Percentiles rank a stretch among this genome's conserved stretches.
Conservation (phyloP, 192 early-diverging fungal genomes). For the Lunasporangiospora selenospora region DNA sequence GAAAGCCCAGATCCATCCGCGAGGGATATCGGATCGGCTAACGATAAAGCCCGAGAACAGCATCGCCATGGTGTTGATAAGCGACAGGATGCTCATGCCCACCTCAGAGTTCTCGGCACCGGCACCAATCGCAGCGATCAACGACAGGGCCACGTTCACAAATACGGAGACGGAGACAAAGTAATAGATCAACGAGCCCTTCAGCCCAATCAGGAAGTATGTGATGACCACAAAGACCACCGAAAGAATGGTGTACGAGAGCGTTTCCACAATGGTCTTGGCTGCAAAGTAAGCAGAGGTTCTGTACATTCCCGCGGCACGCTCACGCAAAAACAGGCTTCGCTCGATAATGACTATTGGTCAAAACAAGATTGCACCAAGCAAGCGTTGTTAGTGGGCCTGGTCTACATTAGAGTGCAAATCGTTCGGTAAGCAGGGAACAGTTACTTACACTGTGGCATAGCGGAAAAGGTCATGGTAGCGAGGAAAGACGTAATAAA, state of each 20-base stretch:
- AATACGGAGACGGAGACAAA: slow-evolving; percentile 79
- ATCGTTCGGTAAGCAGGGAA: no score
- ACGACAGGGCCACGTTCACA: slow-evolving; percentile 76
- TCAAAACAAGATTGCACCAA: no score
- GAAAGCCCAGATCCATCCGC: slow-evolving; percentile 48
- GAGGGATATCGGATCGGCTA: slow-evolving; percentile 32
- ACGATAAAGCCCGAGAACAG: slow-evolving; percentile 66
- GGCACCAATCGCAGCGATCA: slow-evolving; percentile 78
- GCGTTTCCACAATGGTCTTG: slow-evolving; percentile 57
- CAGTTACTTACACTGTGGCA: slow-evolving; percentile 66
- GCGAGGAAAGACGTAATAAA: slow-evolving; percentile 52
- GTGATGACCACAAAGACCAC: slow-evolving; percentile 82
- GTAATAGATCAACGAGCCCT: slow-evolving; percentile 64
- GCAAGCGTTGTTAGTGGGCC: no score
- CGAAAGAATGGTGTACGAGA: slow-evolving; percentile 69
- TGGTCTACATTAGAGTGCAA: no score
- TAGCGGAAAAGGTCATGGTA: slow-evolving; percentile 65
- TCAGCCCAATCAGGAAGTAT: slow-evolving; percentile 86
- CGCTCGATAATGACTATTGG: slow-evolving; percentile 72
- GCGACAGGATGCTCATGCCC: slow-evolving; percentile 76
- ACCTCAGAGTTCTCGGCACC: slow-evolving; percentile 48
- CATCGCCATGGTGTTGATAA: slow-evolving; percentile 82
- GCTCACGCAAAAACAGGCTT: slow-evolving; percentile 73
- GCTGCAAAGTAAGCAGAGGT: slow-evolving; percentile 71
- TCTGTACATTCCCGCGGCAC: slow-evolving; percentile 77